Evolutionary conservation across 164 flowering plant genomes (phyloP), one percentile per base, ranked within the genome.

Genomic region (Stephania cephalantha): DNA sequence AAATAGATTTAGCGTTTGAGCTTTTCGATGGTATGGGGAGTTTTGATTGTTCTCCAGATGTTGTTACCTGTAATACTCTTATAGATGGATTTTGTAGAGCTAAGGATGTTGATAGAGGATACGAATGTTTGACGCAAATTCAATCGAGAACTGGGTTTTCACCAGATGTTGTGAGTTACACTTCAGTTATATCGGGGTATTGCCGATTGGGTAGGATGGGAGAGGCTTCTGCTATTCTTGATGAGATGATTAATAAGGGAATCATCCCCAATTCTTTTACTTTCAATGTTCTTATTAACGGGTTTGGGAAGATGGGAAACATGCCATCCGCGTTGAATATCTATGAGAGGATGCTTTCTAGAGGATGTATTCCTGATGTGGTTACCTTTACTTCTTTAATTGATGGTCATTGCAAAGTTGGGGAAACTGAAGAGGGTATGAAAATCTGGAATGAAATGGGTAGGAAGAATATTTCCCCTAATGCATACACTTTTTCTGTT

Each of bases 271-370:
- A 70, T 75, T 52, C 70, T 13, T 11, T 89, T 61, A 91, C 97
- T 69, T 90, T 87, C 69, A 95, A 91, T 84, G 85, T 81, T 52
- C 84, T 95, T 71, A 91, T 93, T 76, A 85, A 91, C 83, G 98
- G 97, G 45, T 91, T 86, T 82, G 90, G 90, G 50, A 91, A 91
- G 87, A 79, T 68, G 35, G 90, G 93, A 9, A 81, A 89, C 68
- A 82, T 89, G 87, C 76, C 4, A 69, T 85, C 83, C 2, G 98
- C 92, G 7, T 9, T 75, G 66, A 55, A 50, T 35, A 82, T 88
- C 77, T 86, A 78, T 78, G 85, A 85, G 74, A 86, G 79, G 82
- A 88, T 93, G 97, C 78, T 78, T 52, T 42, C 50, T 69, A 72
- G 76, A 73, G 90, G 89, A 70, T 89, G 82, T 77, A 6, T 2